Percentiles rank a stretch among this genome's conserved stretches.
Conservation (phyloP, 169 alveolate genomes). For the Plasmodium malariae region DNA sequence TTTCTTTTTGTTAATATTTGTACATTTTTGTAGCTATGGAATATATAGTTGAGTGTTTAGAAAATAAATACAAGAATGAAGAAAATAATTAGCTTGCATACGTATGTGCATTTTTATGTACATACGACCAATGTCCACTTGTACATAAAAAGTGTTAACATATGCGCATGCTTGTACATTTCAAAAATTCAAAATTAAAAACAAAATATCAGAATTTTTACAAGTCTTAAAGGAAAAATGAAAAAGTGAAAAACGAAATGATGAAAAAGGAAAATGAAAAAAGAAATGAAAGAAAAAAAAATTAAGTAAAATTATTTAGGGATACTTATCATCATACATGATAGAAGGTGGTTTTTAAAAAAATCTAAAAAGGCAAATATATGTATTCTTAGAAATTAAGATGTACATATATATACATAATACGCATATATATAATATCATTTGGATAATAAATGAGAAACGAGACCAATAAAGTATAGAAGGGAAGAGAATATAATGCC, state of each 20-base stretch:
- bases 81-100: slow-evolving; percentile 28
- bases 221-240: background rate
- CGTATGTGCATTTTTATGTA: slow-evolving; percentile 1
- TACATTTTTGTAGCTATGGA: slow-evolving; percentile 62
- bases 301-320: too few relatives aligned
- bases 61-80: slow-evolving; percentile 67
- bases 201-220: background rate
- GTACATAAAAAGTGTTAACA: too few relatives aligned
- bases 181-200: slow-evolving; percentile 15
- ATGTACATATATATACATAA: background rate
- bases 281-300: too few relatives aligned
- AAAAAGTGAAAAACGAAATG: background rate
- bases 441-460: slow-evolving; percentile 70
- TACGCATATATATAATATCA: background rate
- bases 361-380: too few relatives aligned
- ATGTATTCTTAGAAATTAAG: too few relatives aligned
- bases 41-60: slow-evolving; percentile 64
- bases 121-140: too few relatives aligned
- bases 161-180: background rate
- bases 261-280: slow-evolving; percentile 2
- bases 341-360: too few relatives aligned
- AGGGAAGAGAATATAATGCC: slow-evolving; percentile 66
- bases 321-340: too few relatives aligned
- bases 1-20: too few relatives aligned
- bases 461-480: slow-evolving; percentile 60